Evolutionary conservation across 345 rosid species (phyloP).

Genomic region (Trapa bicornis): DNA sequence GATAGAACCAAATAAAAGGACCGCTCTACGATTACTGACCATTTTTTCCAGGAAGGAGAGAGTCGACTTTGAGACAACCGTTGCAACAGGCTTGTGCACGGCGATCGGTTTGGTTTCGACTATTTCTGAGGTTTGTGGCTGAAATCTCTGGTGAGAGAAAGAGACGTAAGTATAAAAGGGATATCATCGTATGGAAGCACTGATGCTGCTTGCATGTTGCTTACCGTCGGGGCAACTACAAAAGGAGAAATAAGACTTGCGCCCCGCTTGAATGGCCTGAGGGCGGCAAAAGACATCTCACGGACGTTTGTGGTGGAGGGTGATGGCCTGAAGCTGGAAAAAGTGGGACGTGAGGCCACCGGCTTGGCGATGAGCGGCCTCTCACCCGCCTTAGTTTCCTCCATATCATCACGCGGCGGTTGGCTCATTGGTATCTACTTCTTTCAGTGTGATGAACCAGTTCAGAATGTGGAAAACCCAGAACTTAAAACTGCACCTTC

Average conservation of each 20-base stretch:
- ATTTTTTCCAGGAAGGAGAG: conserved; percentile 64
- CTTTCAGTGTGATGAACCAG: not conserved
- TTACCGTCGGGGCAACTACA: conserved; percentile 38
- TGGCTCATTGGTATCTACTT: not conserved
- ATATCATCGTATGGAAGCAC: not conserved
- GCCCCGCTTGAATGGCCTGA: conserved; percentile 57
- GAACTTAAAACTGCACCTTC: not conserved
- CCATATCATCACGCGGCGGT: conserved; percentile 26
- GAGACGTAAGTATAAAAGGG: no score
- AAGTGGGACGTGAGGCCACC: conserved; percentile 74
- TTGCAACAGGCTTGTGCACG: conserved; percentile 74
- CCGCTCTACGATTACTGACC: conserved; percentile 30
- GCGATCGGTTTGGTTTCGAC: conserved; percentile 32
- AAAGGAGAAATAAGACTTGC: conserved; percentile 21
- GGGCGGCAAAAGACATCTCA: conserved; percentile 38
- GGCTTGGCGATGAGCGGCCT: conserved; percentile 67
- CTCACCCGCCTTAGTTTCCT: conserved; percentile 59
- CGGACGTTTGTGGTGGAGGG: conserved; percentile 22
- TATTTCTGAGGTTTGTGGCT: conserved; percentile 32
- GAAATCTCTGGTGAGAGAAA: conserved; percentile 8
- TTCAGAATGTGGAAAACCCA: not conserved
- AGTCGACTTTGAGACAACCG: conserved; percentile 70
- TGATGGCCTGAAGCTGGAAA: conserved; percentile 44
- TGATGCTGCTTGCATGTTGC: not conserved
- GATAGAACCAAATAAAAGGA: not conserved